Percentiles rank a stretch among this genome's conserved stretches.
Evolutionary conservation across 352 stramenopile genomes (phyloP).

Genomic region (Halophytophthora polymorphica): DNA sequence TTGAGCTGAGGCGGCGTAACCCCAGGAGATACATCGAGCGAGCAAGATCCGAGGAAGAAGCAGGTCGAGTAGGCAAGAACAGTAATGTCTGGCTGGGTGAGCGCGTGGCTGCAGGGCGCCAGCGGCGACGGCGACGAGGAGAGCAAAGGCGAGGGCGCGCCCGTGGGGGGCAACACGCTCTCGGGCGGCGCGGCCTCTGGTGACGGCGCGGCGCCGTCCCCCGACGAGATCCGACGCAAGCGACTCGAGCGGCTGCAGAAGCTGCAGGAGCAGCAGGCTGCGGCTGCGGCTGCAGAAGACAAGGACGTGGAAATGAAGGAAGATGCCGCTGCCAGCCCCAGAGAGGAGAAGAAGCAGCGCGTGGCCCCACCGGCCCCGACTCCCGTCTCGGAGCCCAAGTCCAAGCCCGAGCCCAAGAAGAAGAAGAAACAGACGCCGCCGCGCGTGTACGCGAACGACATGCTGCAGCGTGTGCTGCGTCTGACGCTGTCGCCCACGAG

Average conservation of each 20-base stretch:
- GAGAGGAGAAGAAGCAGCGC: conserved; percentile 17
- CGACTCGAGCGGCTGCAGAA: conserved; percentile 63
- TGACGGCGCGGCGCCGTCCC: conserved; percentile 20
- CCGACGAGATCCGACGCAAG: conserved; percentile 45
- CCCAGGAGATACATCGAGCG: too few relatives aligned
- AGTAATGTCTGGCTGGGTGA: conserved; percentile 52
- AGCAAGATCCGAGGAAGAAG: too few relatives aligned
- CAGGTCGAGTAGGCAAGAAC: background rate
- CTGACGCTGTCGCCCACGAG: conserved; percentile 46
- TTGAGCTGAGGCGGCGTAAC: too few relatives aligned
- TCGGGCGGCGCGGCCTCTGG: conserved; percentile 4
- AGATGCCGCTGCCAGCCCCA: background rate
- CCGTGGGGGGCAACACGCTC: conserved; percentile 17
- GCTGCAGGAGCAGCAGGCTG: conserved; percentile 43
- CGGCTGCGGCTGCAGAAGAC: conserved; percentile 1
- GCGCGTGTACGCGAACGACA: conserved; percentile 70
- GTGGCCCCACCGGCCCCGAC: background rate
- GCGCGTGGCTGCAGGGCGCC: conserved; percentile 51
- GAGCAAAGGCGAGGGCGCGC: conserved; percentile 25
- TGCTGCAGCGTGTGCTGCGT: conserved; percentile 65
- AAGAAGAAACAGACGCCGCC: conserved; percentile 32
- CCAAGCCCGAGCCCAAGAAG: conserved; percentile 28
- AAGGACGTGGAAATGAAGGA: conserved; percentile 23
- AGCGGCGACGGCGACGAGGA: conserved; percentile 36
- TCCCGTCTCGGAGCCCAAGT: background rate